A percentile compares a stretch with the other conserved stretches of the same genome.
phyloP scores from a whole-genome alignment of 208 protist species.

The Porcisia deanei region DNA sequence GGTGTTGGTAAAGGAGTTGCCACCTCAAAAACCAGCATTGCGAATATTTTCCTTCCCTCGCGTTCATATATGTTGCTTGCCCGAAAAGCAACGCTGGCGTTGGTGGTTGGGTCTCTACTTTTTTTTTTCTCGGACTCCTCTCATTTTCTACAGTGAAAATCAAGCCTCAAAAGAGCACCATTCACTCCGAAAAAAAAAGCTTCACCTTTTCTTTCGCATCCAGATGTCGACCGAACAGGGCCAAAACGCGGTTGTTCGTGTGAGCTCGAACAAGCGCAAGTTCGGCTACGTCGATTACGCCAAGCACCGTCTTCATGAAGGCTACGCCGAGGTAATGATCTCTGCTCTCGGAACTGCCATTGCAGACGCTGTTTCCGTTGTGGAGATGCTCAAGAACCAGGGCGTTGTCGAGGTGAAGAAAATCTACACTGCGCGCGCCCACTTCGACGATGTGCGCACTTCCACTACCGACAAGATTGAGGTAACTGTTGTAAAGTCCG shows the following conservation, averaged over 20 bases:
- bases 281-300: slow-evolving; percentile 84
- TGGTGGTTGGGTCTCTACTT: neutral
- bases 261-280: slow-evolving; percentile 77
- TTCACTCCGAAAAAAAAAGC: slow-evolving; percentile 7
- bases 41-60: neutral
- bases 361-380: slow-evolving; percentile 85
- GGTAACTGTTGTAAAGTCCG: slow-evolving; percentile 75
- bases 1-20: neutral
- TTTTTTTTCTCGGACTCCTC: neutral
- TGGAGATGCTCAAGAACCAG: slow-evolving; percentile 88
- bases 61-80: neutral
- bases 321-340: slow-evolving; percentile 63
- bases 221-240: slow-evolving; percentile 40
- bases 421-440: slow-evolving; percentile 79
- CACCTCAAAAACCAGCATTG: neutral
- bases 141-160: neutral
- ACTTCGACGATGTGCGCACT: slow-evolving; percentile 60
- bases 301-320: slow-evolving; percentile 85
- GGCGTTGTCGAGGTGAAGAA: slow-evolving; percentile 78
- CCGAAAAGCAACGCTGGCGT: neutral
- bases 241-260: slow-evolving; percentile 64
- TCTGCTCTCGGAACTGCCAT: slow-evolving; percentile 85
- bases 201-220: neutral
- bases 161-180: neutral
- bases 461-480: slow-evolving; percentile 83